A percentile compares a stretch with the other conserved stretches of the same genome.
phyloP scores from a whole-genome alignment of 2,329 filamentous ascomycete species.

The Colletotrichum paranaense region DNA sequence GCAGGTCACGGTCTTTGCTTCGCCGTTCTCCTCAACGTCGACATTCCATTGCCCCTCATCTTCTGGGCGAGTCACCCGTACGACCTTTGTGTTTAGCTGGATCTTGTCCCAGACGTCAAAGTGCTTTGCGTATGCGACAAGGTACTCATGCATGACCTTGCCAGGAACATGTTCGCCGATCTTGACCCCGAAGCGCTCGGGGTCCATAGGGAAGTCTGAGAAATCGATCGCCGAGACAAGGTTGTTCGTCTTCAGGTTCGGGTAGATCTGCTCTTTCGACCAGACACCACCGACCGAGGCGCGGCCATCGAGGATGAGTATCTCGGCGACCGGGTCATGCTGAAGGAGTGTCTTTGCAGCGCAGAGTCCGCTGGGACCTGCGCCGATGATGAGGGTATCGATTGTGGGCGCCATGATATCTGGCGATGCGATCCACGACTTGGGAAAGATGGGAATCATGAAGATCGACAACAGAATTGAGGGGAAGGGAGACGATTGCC shows the following conservation, averaged over 20 bases:
- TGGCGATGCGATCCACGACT: background rate
- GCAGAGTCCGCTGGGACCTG: slow-evolving; percentile 52
- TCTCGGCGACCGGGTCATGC: slow-evolving; percentile 50
- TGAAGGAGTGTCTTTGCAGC: slow-evolving; percentile 60
- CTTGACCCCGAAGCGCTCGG: slow-evolving; percentile 43
- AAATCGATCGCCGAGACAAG: slow-evolving; percentile 52
- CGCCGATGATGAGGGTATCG: slow-evolving; percentile 42
- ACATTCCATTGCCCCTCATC: slow-evolving; percentile 46
- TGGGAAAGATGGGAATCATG: background rate
- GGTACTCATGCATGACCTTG: slow-evolving; percentile 64
- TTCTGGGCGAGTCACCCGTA: slow-evolving; percentile 54
- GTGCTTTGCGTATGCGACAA: slow-evolving; percentile 64
- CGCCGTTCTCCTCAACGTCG: slow-evolving; percentile 23
- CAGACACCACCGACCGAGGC: slow-evolving; percentile 54
- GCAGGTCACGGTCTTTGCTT: slow-evolving; percentile 38
- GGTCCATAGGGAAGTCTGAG: slow-evolving; percentile 47
- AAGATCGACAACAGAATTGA: background rate
- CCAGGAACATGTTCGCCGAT: slow-evolving; percentile 66
- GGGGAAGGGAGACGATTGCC: background rate
- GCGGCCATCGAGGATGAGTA: slow-evolving; percentile 55
- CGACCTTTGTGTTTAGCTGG: slow-evolving; percentile 62
- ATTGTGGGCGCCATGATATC: slow-evolving; percentile 17
- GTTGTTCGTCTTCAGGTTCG: slow-evolving; percentile 56
- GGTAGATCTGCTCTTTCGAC: slow-evolving; percentile 53
- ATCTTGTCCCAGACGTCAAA: slow-evolving; percentile 62